These are phyloP conservation scores for Dendrocalamus sinicus DNA, from an alignment of 176 grass and related monocot genomes.

Conservation along the genomic window DNA sequence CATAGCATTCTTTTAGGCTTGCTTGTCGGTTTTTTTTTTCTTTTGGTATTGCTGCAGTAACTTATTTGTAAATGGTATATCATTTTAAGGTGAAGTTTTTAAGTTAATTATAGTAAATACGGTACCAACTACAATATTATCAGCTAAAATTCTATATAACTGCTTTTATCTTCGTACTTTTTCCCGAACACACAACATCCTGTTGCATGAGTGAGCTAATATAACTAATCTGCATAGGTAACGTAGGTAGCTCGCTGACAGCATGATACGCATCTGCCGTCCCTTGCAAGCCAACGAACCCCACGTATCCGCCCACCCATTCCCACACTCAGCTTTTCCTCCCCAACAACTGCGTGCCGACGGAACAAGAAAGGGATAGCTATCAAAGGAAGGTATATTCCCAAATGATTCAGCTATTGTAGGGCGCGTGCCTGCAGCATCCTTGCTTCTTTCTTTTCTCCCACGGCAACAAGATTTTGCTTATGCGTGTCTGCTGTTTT, in stretches of 20 bases:
- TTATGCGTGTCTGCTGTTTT: not conserved
- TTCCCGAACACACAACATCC: too few relatives aligned
- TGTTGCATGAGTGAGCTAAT: not conserved
- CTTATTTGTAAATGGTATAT: too few relatives aligned
- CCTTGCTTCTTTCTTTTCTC: not conserved
- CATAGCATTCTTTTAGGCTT: too few relatives aligned
- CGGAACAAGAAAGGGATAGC: not conserved
- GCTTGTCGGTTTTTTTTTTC: too few relatives aligned
- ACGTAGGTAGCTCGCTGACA: constrained; percentile 14
- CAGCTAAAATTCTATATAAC: too few relatives aligned
- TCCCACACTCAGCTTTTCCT: not conserved
- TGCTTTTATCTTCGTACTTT: too few relatives aligned
- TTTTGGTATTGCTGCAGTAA: too few relatives aligned
- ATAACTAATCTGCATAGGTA: not conserved
- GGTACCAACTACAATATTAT: too few relatives aligned
- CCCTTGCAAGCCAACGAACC: constrained; percentile 27
- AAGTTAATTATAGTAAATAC: too few relatives aligned
- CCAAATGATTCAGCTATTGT: not conserved
- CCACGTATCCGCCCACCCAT: not conserved
- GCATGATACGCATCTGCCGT: constrained; percentile 18
- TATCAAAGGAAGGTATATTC: constrained; percentile 27
- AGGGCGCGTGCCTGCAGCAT: constrained; percentile 8
- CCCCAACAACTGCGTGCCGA: not conserved
- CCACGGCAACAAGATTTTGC: not conserved
- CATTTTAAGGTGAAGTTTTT: too few relatives aligned